Base-by-base conservation (phyloP, 495 filamentous ascomycete species). In the Aspergillus sclerotioniger region DNA sequence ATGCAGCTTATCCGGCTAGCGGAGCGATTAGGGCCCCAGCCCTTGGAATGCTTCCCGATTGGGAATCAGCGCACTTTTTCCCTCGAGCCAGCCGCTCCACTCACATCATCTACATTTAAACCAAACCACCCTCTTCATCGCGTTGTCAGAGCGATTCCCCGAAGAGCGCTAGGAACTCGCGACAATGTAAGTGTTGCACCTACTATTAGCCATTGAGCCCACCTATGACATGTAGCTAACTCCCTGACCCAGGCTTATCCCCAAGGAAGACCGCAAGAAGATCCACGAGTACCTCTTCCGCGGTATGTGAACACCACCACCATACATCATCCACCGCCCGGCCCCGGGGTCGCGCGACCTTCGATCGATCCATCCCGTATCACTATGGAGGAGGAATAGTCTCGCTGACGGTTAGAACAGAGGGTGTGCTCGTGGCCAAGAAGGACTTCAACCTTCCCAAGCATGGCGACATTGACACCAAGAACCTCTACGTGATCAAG, bases 251-350 rank as follows among this genome's bases (percentile, higher is more conserved):
- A 92, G 86, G 93, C 88, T 98, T 84, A 98, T 98, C 81, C 94
- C 94, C 72, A 98, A 98, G 86, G 87, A 89, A 76, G 94, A 98
- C 82, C 92, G 94, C 82, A 98, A 98, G 89, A 93, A 94, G 87
- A 96, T 98, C 83, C 95, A 98, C 83, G 91, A 98, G 88, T 96
- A 98, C 87, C 91, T 98, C 87, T 98, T 98, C 88, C 90, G 93
- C 69, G 86, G 85, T 88, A 84, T 78, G 83, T 82, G 61, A 69
- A 57, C 55, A 25, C 37, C 43, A 31, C n/a, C n/a, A n/a, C n/a
- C n/a, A n/a, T n/a, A n/a, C 16, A 29, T 17, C 33, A 10, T 13
- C 9, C 8, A 35, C 13, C 37, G 12, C 12, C 37, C 37, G 37
- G 13, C 37, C 33, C 33, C 33, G 9, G 33, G 33, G 2, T 8